Conservation (phyloP, 495 filamentous ascomycete species). For the Lindgomyces ingoldianus region DNA sequence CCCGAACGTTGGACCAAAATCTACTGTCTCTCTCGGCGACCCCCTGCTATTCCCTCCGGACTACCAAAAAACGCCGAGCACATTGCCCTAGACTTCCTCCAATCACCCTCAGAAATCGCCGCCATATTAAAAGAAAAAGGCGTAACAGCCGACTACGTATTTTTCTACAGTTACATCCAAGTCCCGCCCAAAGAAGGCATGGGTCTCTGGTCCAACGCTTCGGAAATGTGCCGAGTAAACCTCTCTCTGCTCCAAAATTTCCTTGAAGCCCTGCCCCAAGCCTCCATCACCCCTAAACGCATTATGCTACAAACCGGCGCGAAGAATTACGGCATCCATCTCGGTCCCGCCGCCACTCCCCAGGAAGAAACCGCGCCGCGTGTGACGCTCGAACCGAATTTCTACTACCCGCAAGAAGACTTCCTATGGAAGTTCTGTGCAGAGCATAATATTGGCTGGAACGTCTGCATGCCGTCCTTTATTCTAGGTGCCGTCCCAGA, state of each 20-base stretch:
- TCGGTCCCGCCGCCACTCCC: slow-evolving; percentile 50
- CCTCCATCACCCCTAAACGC: slow-evolving; percentile 49
- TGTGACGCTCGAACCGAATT: slow-evolving; percentile 50
- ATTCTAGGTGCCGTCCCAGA: slow-evolving; percentile 55
- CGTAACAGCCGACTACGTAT: slow-evolving; percentile 53
- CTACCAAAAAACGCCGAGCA: slow-evolving; percentile 48
- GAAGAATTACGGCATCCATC: slow-evolving; percentile 56
- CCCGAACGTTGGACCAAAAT: slow-evolving; percentile 56
- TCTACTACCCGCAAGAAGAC: slow-evolving; percentile 59
- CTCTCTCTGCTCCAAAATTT: slow-evolving; percentile 51
- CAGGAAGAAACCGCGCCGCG: slow-evolving; percentile 52
- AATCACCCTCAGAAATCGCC: slow-evolving; percentile 47
- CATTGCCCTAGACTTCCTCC: slow-evolving; percentile 53
- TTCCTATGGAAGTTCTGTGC: slow-evolving; percentile 44
- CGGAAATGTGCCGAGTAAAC: slow-evolving; percentile 51
- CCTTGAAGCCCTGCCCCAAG: slow-evolving; percentile 47
- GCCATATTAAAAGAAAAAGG: slow-evolving; percentile 42
- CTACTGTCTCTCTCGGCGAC: slow-evolving; percentile 52
- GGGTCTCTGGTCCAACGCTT: slow-evolving; percentile 50
- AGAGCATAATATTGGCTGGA: slow-evolving; percentile 42
- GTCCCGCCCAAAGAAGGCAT: slow-evolving; percentile 44
- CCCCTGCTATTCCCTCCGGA: slow-evolving; percentile 45
- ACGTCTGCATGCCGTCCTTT: slow-evolving; percentile 49
- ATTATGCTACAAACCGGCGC: slow-evolving; percentile 56
- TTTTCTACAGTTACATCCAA: slow-evolving; percentile 60